phyloP scores from a whole-genome alignment of 192 early-diverging fungal genomes.

The Jimgerdemannia flammicorona region DNA sequence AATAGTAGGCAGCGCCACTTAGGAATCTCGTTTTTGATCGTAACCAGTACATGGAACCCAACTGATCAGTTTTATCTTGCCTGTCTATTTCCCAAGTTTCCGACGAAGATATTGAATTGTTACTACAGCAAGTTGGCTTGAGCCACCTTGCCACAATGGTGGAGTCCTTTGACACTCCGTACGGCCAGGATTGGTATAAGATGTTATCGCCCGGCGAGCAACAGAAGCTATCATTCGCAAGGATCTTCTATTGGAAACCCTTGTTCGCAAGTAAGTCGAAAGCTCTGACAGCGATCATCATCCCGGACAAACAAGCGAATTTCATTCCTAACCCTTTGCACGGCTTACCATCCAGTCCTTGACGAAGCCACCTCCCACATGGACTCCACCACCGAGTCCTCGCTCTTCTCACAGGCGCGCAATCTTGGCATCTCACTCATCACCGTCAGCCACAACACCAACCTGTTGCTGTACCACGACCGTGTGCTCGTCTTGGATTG shows the following conservation, averaged over 20 bases:
- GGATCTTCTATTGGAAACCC: slow-evolving; percentile 69
- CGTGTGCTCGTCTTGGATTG: slow-evolving; percentile 34
- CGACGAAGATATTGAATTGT: slow-evolving; percentile 34
- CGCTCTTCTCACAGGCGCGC: slow-evolving; percentile 56
- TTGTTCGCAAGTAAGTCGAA: slow-evolving; percentile 57
- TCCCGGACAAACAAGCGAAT: slow-evolving; percentile 8
- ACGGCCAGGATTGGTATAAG: slow-evolving; percentile 56
- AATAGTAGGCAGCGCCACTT: slow-evolving; percentile 21
- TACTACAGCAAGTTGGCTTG: slow-evolving; percentile 34
- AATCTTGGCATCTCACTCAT: slow-evolving; percentile 76
- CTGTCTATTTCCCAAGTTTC: slow-evolving; percentile 18
- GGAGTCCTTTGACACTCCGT: slow-evolving; percentile 36
- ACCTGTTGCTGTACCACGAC: slow-evolving; percentile 47
- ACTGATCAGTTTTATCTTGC: neutral
- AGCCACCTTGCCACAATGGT: slow-evolving; percentile 33
- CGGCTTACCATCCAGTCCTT: slow-evolving; percentile 32
- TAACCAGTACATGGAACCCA: neutral
- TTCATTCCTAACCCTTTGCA: slow-evolving; percentile 6
- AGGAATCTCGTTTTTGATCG: neutral
- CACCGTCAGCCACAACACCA: slow-evolving; percentile 82
- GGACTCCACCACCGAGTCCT: slow-evolving; percentile 44
- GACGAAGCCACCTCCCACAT: slow-evolving; percentile 72
- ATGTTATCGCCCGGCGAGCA: slow-evolving; percentile 76
- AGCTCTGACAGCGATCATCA: neutral
- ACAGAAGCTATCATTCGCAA: slow-evolving; percentile 65